phyloP scores from a whole-genome alignment of 192 early-diverging fungal genomes.

The Coemansia sp. region DNA sequence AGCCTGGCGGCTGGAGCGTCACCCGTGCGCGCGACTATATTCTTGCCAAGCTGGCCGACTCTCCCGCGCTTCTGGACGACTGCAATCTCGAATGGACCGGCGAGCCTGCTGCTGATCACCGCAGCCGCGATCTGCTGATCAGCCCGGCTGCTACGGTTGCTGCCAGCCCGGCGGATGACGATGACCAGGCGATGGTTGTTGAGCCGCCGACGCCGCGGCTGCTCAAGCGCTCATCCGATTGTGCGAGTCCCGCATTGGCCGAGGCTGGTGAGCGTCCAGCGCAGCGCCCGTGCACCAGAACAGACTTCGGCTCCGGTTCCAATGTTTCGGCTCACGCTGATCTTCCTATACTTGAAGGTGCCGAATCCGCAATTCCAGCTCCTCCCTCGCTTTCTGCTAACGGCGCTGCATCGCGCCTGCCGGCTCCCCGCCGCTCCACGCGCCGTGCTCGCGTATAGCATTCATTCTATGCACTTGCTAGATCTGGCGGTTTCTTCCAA shows the following conservation, averaged over 20 bases:
- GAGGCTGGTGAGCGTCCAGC: constrained; percentile 18
- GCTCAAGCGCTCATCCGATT: constrained; percentile 39
- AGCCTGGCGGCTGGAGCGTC: constrained; percentile 22
- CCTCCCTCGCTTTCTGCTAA: neutral
- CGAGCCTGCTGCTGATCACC: neutral
- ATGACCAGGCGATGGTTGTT: neutral
- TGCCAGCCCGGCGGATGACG: neutral
- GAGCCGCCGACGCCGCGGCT: constrained; percentile 1
- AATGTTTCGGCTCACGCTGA: too few species aligned
- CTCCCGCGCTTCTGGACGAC: neutral
- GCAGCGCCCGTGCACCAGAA: constrained; percentile 18
- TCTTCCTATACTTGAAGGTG: too few species aligned
- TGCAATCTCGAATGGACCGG: constrained; percentile 33
- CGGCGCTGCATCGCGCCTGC: constrained; percentile 12
- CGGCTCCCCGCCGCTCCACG: constrained; percentile 23
- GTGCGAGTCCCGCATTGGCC: constrained; percentile 5
- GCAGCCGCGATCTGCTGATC: neutral
- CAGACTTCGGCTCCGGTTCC: neutral
- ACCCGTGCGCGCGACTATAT: constrained; percentile 27
- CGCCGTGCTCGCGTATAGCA: constrained; percentile 29
- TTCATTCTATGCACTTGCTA: neutral
- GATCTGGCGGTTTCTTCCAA: too few species aligned
- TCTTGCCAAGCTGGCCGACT: constrained; percentile 7
- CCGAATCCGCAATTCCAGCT: constrained; percentile 11
- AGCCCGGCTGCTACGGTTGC: neutral